These are phyloP conservation scores for Diaporthe vexans DNA, from an alignment of 2,329 filamentous ascomycete species.

Conservation along the genomic window DNA sequence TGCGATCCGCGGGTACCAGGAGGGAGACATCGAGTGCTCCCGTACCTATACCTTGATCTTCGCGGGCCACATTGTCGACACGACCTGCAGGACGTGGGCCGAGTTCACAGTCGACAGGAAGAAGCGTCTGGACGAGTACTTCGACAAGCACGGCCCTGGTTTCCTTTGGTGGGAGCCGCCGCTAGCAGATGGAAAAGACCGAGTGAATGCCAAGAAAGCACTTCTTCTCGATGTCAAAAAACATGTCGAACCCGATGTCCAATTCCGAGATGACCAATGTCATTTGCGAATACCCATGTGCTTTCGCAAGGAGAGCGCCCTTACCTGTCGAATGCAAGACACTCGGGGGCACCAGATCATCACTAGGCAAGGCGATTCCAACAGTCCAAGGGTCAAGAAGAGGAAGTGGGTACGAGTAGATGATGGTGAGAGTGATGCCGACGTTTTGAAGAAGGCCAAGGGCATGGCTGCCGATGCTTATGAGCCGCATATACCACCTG, in stretches of 20 bases:
- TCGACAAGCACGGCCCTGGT: conserved; percentile 52
- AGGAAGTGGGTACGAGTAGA: conserved; percentile 18
- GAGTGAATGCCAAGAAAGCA: conserved; percentile 50
- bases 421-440: conserved; percentile 15
- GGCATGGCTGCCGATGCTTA: background rate
- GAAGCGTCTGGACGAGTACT: conserved; percentile 56
- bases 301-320: conserved; percentile 46
- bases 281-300: conserved; percentile 49
- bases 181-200: conserved; percentile 44
- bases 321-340: conserved; percentile 23
- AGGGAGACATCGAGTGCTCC: conserved; percentile 57
- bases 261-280: conserved; percentile 49
- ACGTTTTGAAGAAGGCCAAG: background rate
- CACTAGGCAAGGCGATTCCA: background rate
- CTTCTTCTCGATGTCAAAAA: conserved; percentile 45
- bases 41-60: conserved; percentile 58
- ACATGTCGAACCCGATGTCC: conserved; percentile 27
- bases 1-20: conserved; percentile 57
- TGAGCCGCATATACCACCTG: background rate
- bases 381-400: background rate
- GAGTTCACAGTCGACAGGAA: conserved; percentile 56
- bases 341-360: background rate
- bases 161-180: conserved; percentile 64
- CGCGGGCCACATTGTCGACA: conserved; percentile 57
- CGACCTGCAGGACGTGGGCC: conserved; percentile 52